Percentiles rank a stretch among this genome's conserved stretches.
Conservation (phyloP, 2,329 filamentous ascomycete species). For the Aspergillus ochraceus region DNA sequence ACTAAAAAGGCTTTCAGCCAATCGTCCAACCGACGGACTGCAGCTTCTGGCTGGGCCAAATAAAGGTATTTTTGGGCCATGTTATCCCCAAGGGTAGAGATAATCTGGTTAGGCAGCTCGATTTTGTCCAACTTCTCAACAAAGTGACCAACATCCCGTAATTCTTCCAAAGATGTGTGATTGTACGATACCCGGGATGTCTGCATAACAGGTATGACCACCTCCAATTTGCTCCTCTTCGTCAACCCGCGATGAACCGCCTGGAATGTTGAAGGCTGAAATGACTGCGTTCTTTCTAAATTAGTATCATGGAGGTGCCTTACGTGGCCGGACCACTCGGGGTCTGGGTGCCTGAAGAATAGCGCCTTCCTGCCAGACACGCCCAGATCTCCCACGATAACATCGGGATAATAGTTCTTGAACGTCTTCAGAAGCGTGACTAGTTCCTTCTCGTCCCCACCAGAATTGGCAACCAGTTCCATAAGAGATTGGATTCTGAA, state of each 20-base stretch:
- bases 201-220: constrained; percentile 66
- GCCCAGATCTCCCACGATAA: constrained; percentile 71
- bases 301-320: constrained; percentile 65
- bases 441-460: constrained; percentile 71
- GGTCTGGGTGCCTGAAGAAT: constrained; percentile 65
- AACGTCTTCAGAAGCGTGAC: constrained; percentile 76
- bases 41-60: constrained; percentile 59
- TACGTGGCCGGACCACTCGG: constrained; percentile 70
- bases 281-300: constrained; percentile 42
- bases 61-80: constrained; percentile 74
- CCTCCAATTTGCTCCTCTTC: constrained; percentile 52
- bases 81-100: constrained; percentile 73
- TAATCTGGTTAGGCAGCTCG: constrained; percentile 77
- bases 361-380: constrained; percentile 36
- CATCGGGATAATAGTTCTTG: constrained; percentile 88
- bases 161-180: constrained; percentile 66
- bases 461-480: constrained; percentile 49
- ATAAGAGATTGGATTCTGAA: constrained; percentile 76
- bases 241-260: constrained; percentile 56
- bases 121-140: constrained; percentile 74
- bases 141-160: constrained; percentile 69
- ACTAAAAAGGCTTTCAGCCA: constrained; percentile 42
- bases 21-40: constrained; percentile 41
- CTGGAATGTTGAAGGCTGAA: constrained; percentile 59
- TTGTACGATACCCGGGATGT: constrained; percentile 70